Evolutionary conservation across 202 grass and related monocot genomes (phyloP), one percentile per base, ranked within the genome.

Genomic region (Brachypodium distachyon): DNA sequence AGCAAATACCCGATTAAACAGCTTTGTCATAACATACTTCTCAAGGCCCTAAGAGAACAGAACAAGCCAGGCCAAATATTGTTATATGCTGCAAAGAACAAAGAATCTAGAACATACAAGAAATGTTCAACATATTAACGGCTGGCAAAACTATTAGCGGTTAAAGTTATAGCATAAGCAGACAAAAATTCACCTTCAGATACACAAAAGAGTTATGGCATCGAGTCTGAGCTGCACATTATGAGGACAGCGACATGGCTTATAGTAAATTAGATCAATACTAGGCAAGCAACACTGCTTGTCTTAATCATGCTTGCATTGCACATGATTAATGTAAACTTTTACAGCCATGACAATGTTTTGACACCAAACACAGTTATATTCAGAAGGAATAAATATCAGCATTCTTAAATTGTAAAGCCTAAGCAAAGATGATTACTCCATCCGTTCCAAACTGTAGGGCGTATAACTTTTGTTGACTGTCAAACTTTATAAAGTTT

Each of bases 1-100:
- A 77, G 95, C 95, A 90, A 98, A 95, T 74, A 92, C 89, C 54
- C 95, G 89, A 80, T 87, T 98, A 65, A 80, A 92, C 52, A 98
- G 77, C 70, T 92, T 98, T 71, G 91, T 98, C 95, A 98, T 98
- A 80, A 95, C 84, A 83, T 98, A 98, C 75, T 98, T 98, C 82
- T 98, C 95, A 61, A 98, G 91, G 73, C 95, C 95, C 95, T 98
- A 77, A 60, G 89, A 77, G 36, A 50, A 78, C 7, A 70, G 3
- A 89, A 26, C 42, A 87, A 72, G 75, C 44, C 28, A 85, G 75
- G 40, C 11, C 26, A 47, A 54, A 73, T 57, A 13, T 72, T 76
- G 9, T 62, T 51, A 83, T 22, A 88, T 44, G 3, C 37, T 52
- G 83, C 25, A 83, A 71, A 75, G 6, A 34, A 82, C 39, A 84